A percentile compares a stretch with the other conserved stretches of the same genome.
Evolutionary conservation across 1,139 yeast species (phyloP).

Genomic region (Pneumocystis wakefieldiae): DNA sequence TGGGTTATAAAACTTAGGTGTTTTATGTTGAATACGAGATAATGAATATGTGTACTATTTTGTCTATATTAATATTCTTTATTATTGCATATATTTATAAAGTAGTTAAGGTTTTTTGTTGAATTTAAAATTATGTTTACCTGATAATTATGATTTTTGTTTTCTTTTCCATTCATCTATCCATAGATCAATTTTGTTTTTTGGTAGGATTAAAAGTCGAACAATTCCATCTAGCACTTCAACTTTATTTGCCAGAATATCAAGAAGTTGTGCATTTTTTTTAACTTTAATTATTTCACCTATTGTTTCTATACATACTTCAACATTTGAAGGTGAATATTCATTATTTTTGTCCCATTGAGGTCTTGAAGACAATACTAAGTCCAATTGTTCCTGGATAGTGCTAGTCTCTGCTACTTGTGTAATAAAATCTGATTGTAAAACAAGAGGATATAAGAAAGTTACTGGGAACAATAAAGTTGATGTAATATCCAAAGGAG

Average conservation of each 20-base stretch:
- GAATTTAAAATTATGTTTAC: no score
- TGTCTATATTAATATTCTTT: no score
- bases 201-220: conserved; percentile 68
- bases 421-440: conserved; percentile 70
- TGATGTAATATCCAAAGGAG: conserved; percentile 58
- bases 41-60: not conserved
- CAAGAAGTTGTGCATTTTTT: conserved; percentile 51
- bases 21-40: not conserved
- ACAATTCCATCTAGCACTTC: conserved; percentile 69
- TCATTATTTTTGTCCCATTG: conserved; percentile 50
- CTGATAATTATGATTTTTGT: not conserved
- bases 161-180: conserved; percentile 27
- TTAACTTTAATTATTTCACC: conserved; percentile 86
- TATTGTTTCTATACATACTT: conserved; percentile 67
- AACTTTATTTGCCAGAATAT: conserved; percentile 37
- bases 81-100: not conserved
- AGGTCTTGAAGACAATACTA: conserved; percentile 47
- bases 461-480: conserved; percentile 68
- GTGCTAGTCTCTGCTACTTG: conserved; percentile 58
- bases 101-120: no score
- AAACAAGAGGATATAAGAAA: conserved; percentile 67
- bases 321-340: conserved; percentile 45
- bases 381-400: conserved; percentile 24
- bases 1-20: conserved; percentile 32
- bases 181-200: conserved; percentile 51